Evolutionary conservation across 768 basidiomycete species (phyloP), one percentile per base, ranked within the genome.

Genomic region (Agaricus sinodeliciosus): DNA sequence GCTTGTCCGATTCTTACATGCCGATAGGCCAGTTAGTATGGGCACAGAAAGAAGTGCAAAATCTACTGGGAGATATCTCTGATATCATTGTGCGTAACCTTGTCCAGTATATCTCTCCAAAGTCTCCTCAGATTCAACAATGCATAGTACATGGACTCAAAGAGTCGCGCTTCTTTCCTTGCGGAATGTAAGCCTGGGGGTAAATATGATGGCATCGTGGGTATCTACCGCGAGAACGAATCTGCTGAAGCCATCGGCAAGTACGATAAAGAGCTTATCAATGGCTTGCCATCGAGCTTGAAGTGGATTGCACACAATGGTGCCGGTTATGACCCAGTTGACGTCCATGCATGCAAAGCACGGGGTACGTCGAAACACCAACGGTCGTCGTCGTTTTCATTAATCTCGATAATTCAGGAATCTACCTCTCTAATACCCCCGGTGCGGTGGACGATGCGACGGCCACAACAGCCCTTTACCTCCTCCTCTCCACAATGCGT

Each of bases 231-330:
- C 39, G 79, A 89, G 65, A 87, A 89, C 67, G 68, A 70, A 25
- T 88, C 87, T 5, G 71, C 81, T 5, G 68, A 74, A 44, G 70
- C 66, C 37, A 83, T 93, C 59, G 92, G 90, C 16, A 69, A 80
- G 13, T 93, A 92, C 61, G 90, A 96, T 66, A 79, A 81, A 65
- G 87, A 86, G 57, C 73, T 95, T 58, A 75, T 96, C 58, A 67
- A 74, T 45, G 80, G 77, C 0, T 72, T 96, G 9, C 84, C 90
- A 0, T 56, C 74, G 0, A 75, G 73, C 16, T 76, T 94, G 57
- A 84, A 84, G 62, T 93, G 87, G 85, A 90, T 95, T 63, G 89
- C 85, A 1, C 92, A 93, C 66, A 94, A 94, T 53, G 94, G 93
- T 9, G 92, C 94, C 0, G 92, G 94, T 0, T 96, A 96, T 64